These are phyloP conservation scores for Stachybotrys elegans DNA, from an alignment of 2,329 filamentous ascomycete genomes.

Conservation along the genomic window DNA sequence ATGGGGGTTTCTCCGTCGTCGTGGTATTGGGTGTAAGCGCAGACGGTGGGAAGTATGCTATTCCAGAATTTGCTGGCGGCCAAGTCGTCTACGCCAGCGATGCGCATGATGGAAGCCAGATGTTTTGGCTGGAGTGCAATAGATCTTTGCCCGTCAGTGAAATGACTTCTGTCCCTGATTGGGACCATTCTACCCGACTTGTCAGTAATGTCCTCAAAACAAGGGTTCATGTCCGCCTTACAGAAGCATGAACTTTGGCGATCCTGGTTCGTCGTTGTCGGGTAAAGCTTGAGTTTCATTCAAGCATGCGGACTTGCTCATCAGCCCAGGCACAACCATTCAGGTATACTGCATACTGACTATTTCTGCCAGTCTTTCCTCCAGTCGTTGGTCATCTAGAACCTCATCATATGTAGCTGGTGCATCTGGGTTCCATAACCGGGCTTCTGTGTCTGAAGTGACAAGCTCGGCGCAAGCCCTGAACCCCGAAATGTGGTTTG, in stretches of 20 bases:
- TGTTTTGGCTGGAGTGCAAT: neutral
- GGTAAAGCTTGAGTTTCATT: neutral
- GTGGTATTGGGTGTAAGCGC: constrained; percentile 3
- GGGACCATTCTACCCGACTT: neutral
- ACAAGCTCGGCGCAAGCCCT: neutral
- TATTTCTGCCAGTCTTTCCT: neutral
- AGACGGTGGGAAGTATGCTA: neutral
- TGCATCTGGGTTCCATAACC: constrained; percentile 4
- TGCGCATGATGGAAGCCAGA: neutral
- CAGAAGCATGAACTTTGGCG: neutral
- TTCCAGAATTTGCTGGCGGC: constrained; percentile 2
- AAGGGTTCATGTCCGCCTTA: neutral
- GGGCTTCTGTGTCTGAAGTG: constrained; percentile 7
- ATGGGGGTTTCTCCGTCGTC: constrained; percentile 2
- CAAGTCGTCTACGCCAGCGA: neutral
- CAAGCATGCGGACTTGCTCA: neutral
- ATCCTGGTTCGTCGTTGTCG: no score
- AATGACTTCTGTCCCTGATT: neutral
- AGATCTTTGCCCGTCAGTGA: no score
- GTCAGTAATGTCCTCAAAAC: neutral
- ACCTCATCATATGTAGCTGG: neutral
- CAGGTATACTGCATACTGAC: neutral
- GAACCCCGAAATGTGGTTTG: neutral
- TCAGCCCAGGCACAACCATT: neutral
- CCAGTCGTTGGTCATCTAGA: constrained; percentile 2